Conservation (phyloP, 176 grass and related monocot species). For the Oryza australiensis region DNA sequence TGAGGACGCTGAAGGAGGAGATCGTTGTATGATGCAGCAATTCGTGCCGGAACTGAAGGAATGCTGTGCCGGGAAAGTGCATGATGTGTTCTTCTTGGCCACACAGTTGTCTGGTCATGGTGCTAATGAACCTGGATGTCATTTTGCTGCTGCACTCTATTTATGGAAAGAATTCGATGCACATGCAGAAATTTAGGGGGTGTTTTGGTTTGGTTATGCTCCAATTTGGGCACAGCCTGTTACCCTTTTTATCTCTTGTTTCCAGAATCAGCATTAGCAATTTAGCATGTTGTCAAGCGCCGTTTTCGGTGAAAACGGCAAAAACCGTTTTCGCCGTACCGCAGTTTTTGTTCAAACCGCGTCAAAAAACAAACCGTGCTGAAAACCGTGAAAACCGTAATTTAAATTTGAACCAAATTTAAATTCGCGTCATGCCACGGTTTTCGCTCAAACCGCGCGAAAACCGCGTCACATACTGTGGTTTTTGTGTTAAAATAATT, state of each 20-base stretch:
- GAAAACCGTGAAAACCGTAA: too few relatives aligned
- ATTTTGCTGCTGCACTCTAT: conserved; percentile 35
- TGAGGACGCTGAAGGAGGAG: background rate
- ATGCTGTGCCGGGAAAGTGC: conserved; percentile 14
- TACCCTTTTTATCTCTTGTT: background rate
- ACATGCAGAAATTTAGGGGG: conserved; percentile 1
- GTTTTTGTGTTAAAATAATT: too few relatives aligned
- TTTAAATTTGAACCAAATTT: too few relatives aligned
- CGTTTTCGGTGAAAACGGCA: too few relatives aligned
- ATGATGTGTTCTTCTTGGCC: conserved; percentile 4
- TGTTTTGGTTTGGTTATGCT: background rate
- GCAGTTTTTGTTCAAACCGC: too few relatives aligned
- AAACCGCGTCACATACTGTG: too few relatives aligned
- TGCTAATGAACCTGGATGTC: background rate
- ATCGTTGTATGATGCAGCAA: background rate
- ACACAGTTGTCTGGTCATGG: conserved; percentile 25
- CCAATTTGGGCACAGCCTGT: background rate
- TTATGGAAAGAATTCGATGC: conserved; percentile 18
- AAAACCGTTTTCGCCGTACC: too few relatives aligned
- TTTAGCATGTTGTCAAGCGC: background rate
- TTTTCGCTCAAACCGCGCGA: too few relatives aligned
- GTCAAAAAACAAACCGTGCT: too few relatives aligned
- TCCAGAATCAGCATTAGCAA: background rate
- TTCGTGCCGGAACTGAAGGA: conserved; percentile 15
- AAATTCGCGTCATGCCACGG: too few relatives aligned